Conservation (phyloP, 768 basidiomycete species). For the Macrolepiota albuminosa region DNA sequence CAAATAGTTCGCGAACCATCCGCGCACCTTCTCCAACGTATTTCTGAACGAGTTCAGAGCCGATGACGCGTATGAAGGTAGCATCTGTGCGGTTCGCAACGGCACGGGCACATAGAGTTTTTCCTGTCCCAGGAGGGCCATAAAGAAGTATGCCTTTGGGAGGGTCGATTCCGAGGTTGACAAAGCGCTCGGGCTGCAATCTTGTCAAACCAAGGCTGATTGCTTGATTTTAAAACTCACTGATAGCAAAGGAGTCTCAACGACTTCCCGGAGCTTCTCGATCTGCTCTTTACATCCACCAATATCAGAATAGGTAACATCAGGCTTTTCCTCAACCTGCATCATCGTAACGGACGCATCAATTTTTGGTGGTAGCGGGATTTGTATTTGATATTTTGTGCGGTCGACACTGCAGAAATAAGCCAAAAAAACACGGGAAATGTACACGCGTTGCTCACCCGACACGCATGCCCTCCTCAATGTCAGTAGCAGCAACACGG, state of each 20-base stretch:
- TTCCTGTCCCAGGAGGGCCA: constrained; percentile 97
- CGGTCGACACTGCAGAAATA: constrained; percentile 71
- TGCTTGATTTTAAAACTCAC: constrained; percentile 40
- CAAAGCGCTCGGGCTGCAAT: constrained; percentile 93
- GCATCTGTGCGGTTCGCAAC: constrained; percentile 99
- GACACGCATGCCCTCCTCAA: constrained; percentile 99
- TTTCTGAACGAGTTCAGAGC: constrained; percentile 99
- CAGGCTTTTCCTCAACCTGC: constrained; percentile 99
- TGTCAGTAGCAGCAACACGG: constrained; percentile 94
- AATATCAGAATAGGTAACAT: constrained; percentile 96
- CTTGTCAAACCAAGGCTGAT: constrained; percentile 11
- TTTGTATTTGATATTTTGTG: constrained; percentile 97
- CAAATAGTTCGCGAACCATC: constrained; percentile 98
- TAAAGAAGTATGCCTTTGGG: constrained; percentile 97
- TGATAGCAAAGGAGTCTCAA: constrained; percentile 91
- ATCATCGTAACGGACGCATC: constrained; percentile 99
- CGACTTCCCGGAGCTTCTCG: constrained; percentile 97
- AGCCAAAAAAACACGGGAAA: not conserved
- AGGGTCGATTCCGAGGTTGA: constrained; percentile 97
- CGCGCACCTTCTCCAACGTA: constrained; percentile 99
- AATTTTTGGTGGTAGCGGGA: constrained; percentile 97
- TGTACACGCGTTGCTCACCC: constrained; percentile 56
- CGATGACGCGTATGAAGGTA: constrained; percentile 98
- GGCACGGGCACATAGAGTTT: constrained; percentile 96
- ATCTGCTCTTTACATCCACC: constrained; percentile 99